Percentiles rank a stretch among this genome's conserved stretches.
phyloP scores from a whole-genome alignment of 2,329 filamentous ascomycete species.

The Xylaria sp. region DNA sequence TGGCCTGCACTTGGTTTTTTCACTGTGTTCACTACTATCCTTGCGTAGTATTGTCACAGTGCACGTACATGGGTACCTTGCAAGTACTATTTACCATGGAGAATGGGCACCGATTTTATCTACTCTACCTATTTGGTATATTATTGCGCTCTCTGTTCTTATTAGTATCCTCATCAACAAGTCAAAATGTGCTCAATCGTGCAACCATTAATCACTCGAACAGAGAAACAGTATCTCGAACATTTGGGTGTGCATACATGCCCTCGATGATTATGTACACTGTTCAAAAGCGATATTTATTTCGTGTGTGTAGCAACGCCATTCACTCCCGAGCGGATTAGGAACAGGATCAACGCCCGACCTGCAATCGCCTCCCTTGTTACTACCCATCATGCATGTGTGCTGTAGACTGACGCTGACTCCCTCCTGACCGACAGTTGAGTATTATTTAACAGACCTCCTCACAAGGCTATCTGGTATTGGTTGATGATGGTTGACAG shows the following conservation, averaged over 20 bases:
- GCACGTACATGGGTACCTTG: neutral
- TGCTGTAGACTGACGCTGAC: neutral
- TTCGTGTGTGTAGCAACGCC: neutral
- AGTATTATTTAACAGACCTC: slow-evolving; percentile 5
- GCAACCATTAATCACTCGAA: too few relatives aligned
- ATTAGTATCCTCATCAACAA: too few relatives aligned
- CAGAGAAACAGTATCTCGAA: too few relatives aligned
- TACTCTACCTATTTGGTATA: too few relatives aligned
- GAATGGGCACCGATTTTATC: too few relatives aligned
- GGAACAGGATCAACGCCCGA: slow-evolving; percentile 11
- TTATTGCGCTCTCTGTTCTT: too few relatives aligned
- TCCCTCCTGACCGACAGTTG: slow-evolving; percentile 7
- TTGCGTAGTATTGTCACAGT: slow-evolving; percentile 17
- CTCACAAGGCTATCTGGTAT: slow-evolving; percentile 3
- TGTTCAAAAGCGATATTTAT: slow-evolving; percentile 4
- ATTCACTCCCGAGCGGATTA: neutral
- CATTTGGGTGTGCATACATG: too few relatives aligned
- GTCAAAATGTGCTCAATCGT: neutral
- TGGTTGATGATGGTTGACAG: neutral
- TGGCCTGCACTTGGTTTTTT: neutral
- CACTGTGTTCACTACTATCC: slow-evolving; percentile 19
- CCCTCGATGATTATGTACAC: too few relatives aligned
- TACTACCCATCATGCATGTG: neutral
- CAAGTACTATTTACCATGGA: too few relatives aligned
- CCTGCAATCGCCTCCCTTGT: neutral